Evolutionary conservation across 2,329 filamentous ascomycete species (phyloP).

Genomic region (Byssothecium circinans): DNA sequence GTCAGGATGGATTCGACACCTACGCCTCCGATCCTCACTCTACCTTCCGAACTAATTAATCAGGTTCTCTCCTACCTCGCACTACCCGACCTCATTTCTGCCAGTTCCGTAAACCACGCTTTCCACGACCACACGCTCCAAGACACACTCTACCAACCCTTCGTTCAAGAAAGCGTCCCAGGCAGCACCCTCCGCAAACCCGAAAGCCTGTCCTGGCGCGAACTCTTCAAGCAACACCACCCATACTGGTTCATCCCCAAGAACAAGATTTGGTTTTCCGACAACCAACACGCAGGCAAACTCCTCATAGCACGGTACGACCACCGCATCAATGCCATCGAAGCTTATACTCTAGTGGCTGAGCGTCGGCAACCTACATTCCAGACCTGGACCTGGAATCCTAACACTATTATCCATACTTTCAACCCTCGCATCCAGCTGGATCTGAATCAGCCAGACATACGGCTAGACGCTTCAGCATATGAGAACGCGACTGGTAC

Average conservation of each 20-base stretch:
- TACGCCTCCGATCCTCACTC: constrained; percentile 49
- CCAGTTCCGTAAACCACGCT: constrained; percentile 63
- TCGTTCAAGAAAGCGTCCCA: constrained; percentile 70
- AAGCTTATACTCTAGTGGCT: constrained; percentile 76
- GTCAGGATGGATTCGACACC: constrained; percentile 14
- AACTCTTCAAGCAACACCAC: constrained; percentile 74
- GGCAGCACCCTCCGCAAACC: constrained; percentile 38
- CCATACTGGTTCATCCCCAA: constrained; percentile 82
- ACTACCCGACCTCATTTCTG: constrained; percentile 62
- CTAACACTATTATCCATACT: constrained; percentile 67
- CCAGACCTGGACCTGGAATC: constrained; percentile 66
- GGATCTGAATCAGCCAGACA: constrained; percentile 72
- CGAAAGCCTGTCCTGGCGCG: constrained; percentile 66
- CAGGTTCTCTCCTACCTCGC: constrained; percentile 69
- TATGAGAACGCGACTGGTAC: constrained; percentile 27
- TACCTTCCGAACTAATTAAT: constrained; percentile 76
- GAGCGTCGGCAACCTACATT: constrained; percentile 59
- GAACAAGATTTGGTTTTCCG: constrained; percentile 83
- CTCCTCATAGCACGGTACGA: constrained; percentile 79
- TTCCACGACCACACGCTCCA: constrained; percentile 62
- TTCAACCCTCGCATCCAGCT: constrained; percentile 72
- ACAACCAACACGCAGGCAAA: constrained; percentile 71
- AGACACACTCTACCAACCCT: constrained; percentile 71
- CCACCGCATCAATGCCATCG: constrained; percentile 70
- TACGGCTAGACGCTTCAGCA: constrained; percentile 43